Evolutionary conservation across 106 monocot species (phyloP).

Genomic region (Xerophyta viscosa): DNA sequence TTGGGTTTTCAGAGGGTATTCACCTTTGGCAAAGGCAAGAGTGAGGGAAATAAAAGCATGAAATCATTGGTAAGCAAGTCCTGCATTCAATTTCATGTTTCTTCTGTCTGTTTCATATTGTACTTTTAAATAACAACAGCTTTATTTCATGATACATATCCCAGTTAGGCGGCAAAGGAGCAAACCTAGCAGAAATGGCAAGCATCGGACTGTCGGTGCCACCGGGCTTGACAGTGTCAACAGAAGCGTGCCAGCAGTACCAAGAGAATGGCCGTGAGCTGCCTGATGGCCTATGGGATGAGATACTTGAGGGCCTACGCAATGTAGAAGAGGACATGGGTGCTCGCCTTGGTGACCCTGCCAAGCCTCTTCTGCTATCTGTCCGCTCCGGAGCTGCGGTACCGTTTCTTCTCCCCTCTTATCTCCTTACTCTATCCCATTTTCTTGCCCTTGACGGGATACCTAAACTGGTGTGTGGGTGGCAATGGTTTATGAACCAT

Average conservation of each 20-base stretch:
- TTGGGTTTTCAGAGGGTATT: conserved; percentile 52
- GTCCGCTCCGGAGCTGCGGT: conserved; percentile 93
- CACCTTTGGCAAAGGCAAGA: conserved; percentile 85
- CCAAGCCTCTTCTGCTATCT: conserved; percentile 68
- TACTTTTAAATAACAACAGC: neutral
- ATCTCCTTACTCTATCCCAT: neutral
- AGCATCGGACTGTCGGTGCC: conserved; percentile 95
- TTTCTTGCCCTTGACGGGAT: no score
- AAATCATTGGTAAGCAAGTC: conserved; percentile 51
- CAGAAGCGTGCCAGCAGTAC: conserved; percentile 84
- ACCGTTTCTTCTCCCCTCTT: neutral
- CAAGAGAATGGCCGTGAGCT: conserved; percentile 51
- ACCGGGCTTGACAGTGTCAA: conserved; percentile 81
- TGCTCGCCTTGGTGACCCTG: conserved; percentile 55
- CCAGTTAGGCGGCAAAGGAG: conserved; percentile 90
- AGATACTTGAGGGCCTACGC: conserved; percentile 67
- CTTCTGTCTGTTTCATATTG: neutral
- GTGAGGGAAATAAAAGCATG: conserved; percentile 83
- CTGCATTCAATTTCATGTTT: neutral
- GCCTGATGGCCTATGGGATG: conserved; percentile 72
- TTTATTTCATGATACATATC: neutral
- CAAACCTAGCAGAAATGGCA: conserved; percentile 96
- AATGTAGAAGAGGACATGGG: conserved; percentile 65
- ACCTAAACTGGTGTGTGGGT: no score
- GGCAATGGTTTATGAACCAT: no score